Evolutionary conservation across 148 eudicot genomes (phyloP), one percentile per base, ranked within the genome.

Genomic region (Salicornia ramosissima): DNA sequence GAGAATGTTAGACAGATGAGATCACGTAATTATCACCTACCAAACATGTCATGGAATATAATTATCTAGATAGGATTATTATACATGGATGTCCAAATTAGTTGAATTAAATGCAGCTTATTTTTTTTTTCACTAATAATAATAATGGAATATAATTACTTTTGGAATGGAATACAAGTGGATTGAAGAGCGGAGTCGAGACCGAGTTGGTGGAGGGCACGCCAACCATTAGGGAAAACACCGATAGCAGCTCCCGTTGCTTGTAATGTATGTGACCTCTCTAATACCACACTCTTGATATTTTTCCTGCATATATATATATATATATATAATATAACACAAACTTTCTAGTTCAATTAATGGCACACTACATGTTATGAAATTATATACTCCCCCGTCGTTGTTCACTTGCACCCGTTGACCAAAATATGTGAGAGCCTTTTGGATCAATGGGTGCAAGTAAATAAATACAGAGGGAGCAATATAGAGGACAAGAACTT

Each of bases 171-270:
- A 61, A 74, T 62, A n/a, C 78, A 67, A 15, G 70, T 74, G 29
- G 69, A 75, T 19, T 71, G 69, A 36, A 86, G 84, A n/a, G 50
- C 36, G 60, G 79, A 69, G 9, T 74, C 84, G 21, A 86, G 73
- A 26, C 87, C 86, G 31, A 86, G 84, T 59, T 84, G 86, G 57
- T 77, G 81, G 4, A 84, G 83, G 31, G 87, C 87, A 28, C 84
- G 83, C 86, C 84, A 86, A 8, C 87, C 90, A 63, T 86, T 86
- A 39, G 80, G 46, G 26, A 73, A 68, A 24, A 86, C 65, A 50
- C 78, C 83, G 28, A 86, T 75, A 33, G 84, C 90, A 22, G 86
- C 81, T 43, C 90, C 90, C 5, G 80, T 68, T 28, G 74, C 67
- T 75, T 82, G 69, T 68, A 82, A 49, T 25, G 70, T 70, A 31